A percentile compares a stretch with the other conserved stretches of the same genome.
phyloP scores from a whole-genome alignment of 2,329 filamentous ascomycete species.

The Fusarium musae region DNA sequence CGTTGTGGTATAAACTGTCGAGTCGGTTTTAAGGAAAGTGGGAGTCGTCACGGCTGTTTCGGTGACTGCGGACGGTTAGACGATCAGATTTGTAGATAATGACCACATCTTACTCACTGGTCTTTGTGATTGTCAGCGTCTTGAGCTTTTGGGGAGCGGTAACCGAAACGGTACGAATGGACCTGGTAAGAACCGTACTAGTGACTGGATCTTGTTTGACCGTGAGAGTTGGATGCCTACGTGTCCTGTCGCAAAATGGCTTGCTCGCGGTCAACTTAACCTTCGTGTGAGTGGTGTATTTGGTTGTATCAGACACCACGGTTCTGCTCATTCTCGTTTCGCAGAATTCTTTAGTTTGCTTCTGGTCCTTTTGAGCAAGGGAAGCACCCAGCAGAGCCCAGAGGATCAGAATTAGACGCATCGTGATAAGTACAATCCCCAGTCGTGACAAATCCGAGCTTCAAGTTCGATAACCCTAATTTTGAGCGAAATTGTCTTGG shows the following conservation, averaged over 20 bases:
- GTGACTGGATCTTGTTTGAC: not conserved
- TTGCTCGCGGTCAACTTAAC: not conserved
- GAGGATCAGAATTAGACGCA: not conserved
- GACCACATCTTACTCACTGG: not conserved
- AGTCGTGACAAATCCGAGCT: no score
- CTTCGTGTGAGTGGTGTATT: not conserved
- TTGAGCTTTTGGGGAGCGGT: not conserved
- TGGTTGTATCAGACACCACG: not conserved
- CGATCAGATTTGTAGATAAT: not conserved
- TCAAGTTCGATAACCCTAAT: no score
- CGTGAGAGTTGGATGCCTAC: not conserved
- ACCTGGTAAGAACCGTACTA: not conserved
- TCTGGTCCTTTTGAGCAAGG: not conserved
- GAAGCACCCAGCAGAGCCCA: not conserved
- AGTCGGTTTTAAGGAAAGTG: not conserved
- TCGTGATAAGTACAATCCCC: not conserved
- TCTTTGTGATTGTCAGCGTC: not conserved
- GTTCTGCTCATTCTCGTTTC: not conserved
- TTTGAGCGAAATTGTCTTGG: not conserved
- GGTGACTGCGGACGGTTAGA: not conserved
- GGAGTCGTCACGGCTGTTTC: not conserved
- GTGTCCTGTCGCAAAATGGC: not conserved
- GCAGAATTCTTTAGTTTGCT: not conserved
- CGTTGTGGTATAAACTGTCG: not conserved
- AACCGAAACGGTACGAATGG: not conserved